Conservation (phyloP, 345 rosid species). For the Bruguiera parviflora region DNA sequence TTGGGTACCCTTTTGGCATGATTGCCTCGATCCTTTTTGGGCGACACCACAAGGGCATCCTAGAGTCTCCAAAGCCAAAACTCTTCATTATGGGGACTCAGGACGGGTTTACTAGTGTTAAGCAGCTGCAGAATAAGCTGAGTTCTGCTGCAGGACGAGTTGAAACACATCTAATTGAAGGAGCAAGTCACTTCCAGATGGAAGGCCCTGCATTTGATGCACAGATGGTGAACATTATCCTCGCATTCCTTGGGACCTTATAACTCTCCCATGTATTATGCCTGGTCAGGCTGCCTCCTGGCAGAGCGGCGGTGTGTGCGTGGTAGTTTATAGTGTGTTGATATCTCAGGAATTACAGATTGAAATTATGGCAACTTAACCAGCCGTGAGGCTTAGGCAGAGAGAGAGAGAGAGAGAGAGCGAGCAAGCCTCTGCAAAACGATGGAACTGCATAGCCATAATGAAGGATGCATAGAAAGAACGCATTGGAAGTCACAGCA, state of each 20-base stretch:
- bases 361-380: too few relatives aligned
- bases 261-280: background rate
- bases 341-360: background rate
- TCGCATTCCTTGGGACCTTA: slow-evolving; percentile 27
- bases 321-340: background rate
- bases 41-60: slow-evolving; percentile 74
- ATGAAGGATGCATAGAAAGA: too few relatives aligned
- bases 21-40: slow-evolving; percentile 81
- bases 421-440: background rate
- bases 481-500: background rate
- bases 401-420: background rate
- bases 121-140: slow-evolving; percentile 81
- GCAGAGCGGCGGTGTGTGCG: background rate
- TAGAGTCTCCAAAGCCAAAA: slow-evolving; percentile 73
- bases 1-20: slow-evolving; percentile 89
- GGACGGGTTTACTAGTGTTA: slow-evolving; percentile 90
- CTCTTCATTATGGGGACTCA: slow-evolving; percentile 90
- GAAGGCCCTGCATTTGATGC: slow-evolving; percentile 86
- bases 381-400: too few relatives aligned
- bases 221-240: slow-evolving; percentile 64
- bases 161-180: slow-evolving; percentile 75
- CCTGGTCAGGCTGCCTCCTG: background rate
- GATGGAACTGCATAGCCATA: too few relatives aligned
- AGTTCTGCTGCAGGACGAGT: slow-evolving; percentile 56
- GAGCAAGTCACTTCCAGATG: slow-evolving; percentile 90